A percentile compares a stretch with the other conserved stretches of the same genome.
These are phyloP conservation scores for Erysimum pusillum DNA, from an alignment of 441 rosid genomes.

Conservation along the genomic window DNA sequence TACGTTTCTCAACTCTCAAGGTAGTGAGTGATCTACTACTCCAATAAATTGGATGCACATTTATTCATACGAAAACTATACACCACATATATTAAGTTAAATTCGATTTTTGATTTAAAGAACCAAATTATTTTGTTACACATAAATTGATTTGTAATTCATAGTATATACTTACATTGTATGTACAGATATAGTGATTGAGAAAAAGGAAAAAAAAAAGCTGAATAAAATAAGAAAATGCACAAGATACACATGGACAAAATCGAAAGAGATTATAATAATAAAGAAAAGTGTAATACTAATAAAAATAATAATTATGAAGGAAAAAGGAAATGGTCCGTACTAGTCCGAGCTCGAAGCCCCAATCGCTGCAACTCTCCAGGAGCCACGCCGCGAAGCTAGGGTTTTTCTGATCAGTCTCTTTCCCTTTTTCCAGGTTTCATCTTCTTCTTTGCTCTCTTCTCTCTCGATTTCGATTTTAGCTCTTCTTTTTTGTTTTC, in stretches of 20 bases:
- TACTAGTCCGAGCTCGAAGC: conserved; percentile 24
- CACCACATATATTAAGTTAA: too few relatives aligned
- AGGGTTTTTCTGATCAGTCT: conserved; percentile 41
- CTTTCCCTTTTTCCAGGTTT: conserved; percentile 10
- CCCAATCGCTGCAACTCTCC: conserved; percentile 31
- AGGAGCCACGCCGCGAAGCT: conserved; percentile 38
- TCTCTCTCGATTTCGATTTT: background rate
- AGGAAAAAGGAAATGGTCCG: conserved; percentile 35
- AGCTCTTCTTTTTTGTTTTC: background rate
- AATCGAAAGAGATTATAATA: background rate
- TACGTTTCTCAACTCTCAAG: too few relatives aligned
- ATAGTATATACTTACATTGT: background rate
- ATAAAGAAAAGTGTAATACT: too few relatives aligned
- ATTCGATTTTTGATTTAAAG: too few relatives aligned
- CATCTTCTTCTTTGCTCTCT: background rate
- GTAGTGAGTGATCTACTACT: too few relatives aligned
- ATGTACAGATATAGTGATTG: background rate
- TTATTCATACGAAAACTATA: too few relatives aligned
- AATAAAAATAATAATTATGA: background rate
- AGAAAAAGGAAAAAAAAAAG: too few relatives aligned
- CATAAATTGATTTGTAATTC: too few relatives aligned
- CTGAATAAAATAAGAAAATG: background rate
- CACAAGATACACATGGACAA: conserved; percentile 41
- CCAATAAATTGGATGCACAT: too few relatives aligned
- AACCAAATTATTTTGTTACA: too few relatives aligned